phyloP scores from a whole-genome alignment of 768 basidiomycete species.

The Collybia mongolica region DNA sequence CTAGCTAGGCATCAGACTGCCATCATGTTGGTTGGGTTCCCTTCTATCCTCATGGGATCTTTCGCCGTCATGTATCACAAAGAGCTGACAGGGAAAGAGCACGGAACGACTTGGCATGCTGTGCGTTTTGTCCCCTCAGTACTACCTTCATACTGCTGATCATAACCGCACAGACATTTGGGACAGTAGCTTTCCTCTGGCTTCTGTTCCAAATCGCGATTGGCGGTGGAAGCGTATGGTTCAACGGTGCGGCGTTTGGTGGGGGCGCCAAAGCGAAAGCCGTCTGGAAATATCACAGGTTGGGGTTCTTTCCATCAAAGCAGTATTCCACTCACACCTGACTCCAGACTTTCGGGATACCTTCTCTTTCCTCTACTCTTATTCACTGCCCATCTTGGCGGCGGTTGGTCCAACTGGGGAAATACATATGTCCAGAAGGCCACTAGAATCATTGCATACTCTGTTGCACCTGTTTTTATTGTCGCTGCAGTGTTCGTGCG shows the following conservation, averaged over 20 bases:
- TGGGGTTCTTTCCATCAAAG: constrained; percentile 5
- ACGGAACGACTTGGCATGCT: constrained; percentile 77
- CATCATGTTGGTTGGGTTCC: constrained; percentile 54
- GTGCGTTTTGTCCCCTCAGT: constrained; percentile 34
- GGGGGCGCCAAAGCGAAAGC: constrained; percentile 69
- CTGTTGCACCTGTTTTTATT: constrained; percentile 50
- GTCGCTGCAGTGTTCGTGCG: constrained; percentile 45
- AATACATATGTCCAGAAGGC: constrained; percentile 29
- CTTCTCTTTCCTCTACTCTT: constrained; percentile 60
- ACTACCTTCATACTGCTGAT: not conserved
- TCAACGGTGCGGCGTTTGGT: constrained; percentile 65
- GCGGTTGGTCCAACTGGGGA: constrained; percentile 67
- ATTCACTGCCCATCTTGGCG: constrained; percentile 66
- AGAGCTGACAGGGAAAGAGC: constrained; percentile 40
- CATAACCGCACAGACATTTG: constrained; percentile 48
- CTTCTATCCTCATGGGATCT: constrained; percentile 57
- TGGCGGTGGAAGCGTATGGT: constrained; percentile 81
- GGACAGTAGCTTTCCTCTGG: constrained; percentile 62
- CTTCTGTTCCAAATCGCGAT: constrained; percentile 56
- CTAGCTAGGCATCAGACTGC: constrained; percentile 68
- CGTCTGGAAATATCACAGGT: constrained; percentile 87
- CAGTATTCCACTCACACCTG: constrained; percentile 2
- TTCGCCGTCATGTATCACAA: constrained; percentile 68
- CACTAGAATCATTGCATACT: constrained; percentile 50
- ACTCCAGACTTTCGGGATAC: constrained; percentile 68